A percentile compares a stretch with the other conserved stretches of the same genome.
Conservation (phyloP, 2,329 filamentous ascomycete species). For the Fusarium denticulatum region DNA sequence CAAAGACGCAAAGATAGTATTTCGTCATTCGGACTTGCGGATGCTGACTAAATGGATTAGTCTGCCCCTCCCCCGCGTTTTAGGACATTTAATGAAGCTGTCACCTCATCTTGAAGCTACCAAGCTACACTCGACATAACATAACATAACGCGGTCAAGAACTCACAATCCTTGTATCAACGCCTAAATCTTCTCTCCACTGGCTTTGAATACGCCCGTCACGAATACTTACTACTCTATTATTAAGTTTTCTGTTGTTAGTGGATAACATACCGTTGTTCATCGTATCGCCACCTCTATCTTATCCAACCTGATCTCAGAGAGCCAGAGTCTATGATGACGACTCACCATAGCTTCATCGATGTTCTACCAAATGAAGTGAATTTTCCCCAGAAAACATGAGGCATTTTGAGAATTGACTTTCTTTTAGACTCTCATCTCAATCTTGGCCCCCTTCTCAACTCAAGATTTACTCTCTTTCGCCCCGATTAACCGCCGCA, state of each 20-base stretch:
- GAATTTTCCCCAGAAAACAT: neutral
- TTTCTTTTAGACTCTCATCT: conserved; percentile 16
- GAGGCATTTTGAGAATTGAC: neutral
- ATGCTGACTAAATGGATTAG: conserved; percentile 36
- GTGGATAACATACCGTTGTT: too few relatives aligned
- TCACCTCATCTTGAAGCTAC: conserved; percentile 23
- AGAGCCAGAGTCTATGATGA: conserved; percentile 8
- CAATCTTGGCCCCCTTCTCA: conserved; percentile 54
- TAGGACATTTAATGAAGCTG: conserved; percentile 6
- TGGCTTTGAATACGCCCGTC: too few relatives aligned
- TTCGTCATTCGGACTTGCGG: conserved; percentile 37
- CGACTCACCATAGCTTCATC: conserved; percentile 12
- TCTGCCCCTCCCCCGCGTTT: conserved; percentile 31
- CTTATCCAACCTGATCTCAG: neutral
- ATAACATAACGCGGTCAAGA: neutral
- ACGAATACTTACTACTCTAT: fast-evolving
- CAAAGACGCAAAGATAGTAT: neutral
- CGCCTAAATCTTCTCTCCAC: neutral
- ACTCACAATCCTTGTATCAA: neutral
- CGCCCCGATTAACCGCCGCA: conserved; percentile 67
- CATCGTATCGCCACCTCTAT: neutral
- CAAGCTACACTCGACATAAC: neutral
- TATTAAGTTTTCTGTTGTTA: neutral
- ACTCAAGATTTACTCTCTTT: conserved; percentile 65
- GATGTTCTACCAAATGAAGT: conserved; percentile 34